Base-by-base conservation (phyloP, 257 asterid species). In the Plectranthus barbatus region DNA sequence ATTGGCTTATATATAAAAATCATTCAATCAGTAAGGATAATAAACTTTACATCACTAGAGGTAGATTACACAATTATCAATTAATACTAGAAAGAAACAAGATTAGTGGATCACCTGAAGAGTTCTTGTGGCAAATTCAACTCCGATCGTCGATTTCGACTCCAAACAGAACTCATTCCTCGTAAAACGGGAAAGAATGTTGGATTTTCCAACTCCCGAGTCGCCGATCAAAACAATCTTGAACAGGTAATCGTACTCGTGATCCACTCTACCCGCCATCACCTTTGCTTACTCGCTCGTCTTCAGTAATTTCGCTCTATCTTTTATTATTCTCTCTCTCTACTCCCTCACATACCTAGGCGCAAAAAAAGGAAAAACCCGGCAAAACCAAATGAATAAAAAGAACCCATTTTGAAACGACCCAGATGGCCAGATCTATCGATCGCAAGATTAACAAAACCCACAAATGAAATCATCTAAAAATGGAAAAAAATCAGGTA, bases 251-350 rank as follows among this genome's bases (percentile, higher is more conserved):
- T 74, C 78, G 42, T 74, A 74, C 64, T 74, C 74, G 68, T 74
- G 79, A 74, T 74, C 79, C 71, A 74, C 74, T 68, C 71, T 55
- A 62, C 74, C 49, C 66, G 79, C 79, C 79, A 74, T 74, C 63
- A 40, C 69, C 54, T 51, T 62, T 40, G 26, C 39, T 26, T 6
- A 64, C 45, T 56, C 54, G 33, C 46, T 40, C 54, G 33, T 26
- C 6, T 10, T 15, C 36, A 23, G 11, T 9, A n/a, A 9, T 21
- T 2, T 46, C 14, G 26, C 23, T 7, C 31, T 47, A 1, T 40
- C 12, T 53, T 13, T 34, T 23, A 17, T 5, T 18, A 17, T 33
- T 12, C 13, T 26, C 60, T 9, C 14, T 42, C 17, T 72, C 73
- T 59, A 15, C 77, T 72, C 77, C 73, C 60, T 72, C 77, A 60